phyloP scores from a whole-genome alignment of 2,329 filamentous ascomycete genomes.

The Ceratocystis variospora region DNA sequence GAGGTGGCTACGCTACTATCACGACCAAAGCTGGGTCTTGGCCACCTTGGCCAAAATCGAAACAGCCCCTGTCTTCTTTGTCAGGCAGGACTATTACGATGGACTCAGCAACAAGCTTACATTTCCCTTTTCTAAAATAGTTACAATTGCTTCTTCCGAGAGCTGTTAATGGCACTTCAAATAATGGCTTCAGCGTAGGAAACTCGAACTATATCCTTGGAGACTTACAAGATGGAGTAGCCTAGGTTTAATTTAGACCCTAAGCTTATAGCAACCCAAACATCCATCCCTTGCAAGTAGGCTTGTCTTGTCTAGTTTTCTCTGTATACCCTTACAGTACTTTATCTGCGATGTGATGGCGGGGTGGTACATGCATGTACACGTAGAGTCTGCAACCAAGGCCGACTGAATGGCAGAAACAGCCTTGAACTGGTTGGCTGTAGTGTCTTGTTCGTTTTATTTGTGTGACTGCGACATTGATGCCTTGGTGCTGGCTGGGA shows the following conservation, averaged over 20 bases:
- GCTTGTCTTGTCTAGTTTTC: background rate
- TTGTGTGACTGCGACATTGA: background rate
- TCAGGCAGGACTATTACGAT: background rate
- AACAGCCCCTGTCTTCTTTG: background rate
- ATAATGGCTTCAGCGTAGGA: too few relatives aligned
- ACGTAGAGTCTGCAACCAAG: background rate
- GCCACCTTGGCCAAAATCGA: background rate
- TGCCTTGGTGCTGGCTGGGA: background rate
- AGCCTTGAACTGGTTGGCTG: background rate
- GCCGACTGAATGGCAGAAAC: background rate
- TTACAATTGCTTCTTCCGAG: background rate
- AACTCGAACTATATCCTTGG: background rate
- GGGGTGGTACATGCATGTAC: constrained; percentile 2
- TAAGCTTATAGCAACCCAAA: background rate
- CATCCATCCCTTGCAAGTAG: background rate
- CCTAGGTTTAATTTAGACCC: background rate
- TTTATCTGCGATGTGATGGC: constrained; percentile 4
- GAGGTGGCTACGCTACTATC: background rate
- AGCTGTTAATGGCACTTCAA: background rate
- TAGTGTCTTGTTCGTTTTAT: background rate
- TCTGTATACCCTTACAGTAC: background rate
- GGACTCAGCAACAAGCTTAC: background rate
- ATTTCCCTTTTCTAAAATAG: background rate
- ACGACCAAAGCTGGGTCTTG: background rate
- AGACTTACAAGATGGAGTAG: background rate